phyloP scores from a whole-genome alignment of 1,284 basidiomycete genomes.

The Tranzscheliella williamsii region DNA sequence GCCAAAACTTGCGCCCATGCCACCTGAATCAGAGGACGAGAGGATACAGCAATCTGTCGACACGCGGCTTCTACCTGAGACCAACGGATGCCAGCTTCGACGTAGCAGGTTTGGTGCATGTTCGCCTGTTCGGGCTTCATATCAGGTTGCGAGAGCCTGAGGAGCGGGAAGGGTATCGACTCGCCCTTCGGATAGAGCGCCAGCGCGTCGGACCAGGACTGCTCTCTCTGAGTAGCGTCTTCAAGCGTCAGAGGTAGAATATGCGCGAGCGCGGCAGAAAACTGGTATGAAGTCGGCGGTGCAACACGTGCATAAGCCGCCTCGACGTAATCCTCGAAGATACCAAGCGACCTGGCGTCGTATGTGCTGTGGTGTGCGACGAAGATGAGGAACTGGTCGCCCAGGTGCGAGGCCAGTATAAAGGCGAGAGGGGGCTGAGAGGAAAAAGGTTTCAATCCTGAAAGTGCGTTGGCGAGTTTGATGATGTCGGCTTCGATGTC shows the following conservation, averaged over 20 bases:
- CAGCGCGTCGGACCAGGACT: constrained; percentile 27
- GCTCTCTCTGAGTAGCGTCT: constrained; percentile 7
- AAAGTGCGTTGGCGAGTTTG: not conserved
- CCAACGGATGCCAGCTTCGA: constrained; percentile 22
- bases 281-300: constrained; percentile 18
- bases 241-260: constrained; percentile 34
- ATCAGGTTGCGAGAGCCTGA: constrained; percentile 1
- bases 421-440: constrained; percentile 22
- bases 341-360: constrained; percentile 45
- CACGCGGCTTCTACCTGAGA: constrained; percentile 34
- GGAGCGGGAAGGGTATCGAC: constrained; percentile 24
- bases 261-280: constrained; percentile 32
- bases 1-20: constrained; percentile 59
- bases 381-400: constrained; percentile 13
- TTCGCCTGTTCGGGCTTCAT: constrained; percentile 1
- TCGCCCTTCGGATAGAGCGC: constrained; percentile 22
- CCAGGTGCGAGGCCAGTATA: constrained; percentile 16
- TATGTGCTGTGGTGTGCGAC: constrained; percentile 52
- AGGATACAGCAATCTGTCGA: constrained; percentile 42
- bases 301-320: constrained; percentile 8
- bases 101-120: constrained; percentile 19
- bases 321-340: constrained; percentile 39
- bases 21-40: constrained; percentile 57
- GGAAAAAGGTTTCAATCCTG: constrained; percentile 16
- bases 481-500: constrained; percentile 11